These are phyloP conservation scores for Huntiella savannae DNA, from an alignment of 2,329 filamentous ascomycete genomes.

Conservation along the genomic window DNA sequence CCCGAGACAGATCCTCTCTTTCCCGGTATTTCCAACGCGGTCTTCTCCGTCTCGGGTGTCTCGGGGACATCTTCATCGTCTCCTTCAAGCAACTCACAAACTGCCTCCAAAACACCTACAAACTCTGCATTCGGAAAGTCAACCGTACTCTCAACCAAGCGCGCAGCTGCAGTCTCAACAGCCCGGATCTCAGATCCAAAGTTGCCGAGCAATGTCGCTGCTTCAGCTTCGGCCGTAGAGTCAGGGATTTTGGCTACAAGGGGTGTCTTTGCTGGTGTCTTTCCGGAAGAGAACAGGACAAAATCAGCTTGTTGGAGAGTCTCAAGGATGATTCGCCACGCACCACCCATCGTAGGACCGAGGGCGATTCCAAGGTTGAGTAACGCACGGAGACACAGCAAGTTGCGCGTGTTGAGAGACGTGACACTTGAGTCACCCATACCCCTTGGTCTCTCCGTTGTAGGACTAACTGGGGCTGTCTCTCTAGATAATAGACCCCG, in stretches of 20 bases:
- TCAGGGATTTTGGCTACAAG: slow-evolving; percentile 26
- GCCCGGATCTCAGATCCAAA: slow-evolving; percentile 68
- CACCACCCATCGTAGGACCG: slow-evolving; percentile 64
- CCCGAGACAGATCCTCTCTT: slow-evolving; percentile 19
- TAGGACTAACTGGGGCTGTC: slow-evolving; percentile 39
- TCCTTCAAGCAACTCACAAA: slow-evolving; percentile 48
- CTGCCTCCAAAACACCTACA: slow-evolving; percentile 52
- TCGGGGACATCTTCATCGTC: slow-evolving; percentile 12
- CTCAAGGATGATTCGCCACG: slow-evolving; percentile 83
- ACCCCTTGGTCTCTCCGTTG: slow-evolving; percentile 40
- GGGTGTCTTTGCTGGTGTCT: slow-evolving; percentile 31
- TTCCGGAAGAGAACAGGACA: slow-evolving; percentile 50
- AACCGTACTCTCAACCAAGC: slow-evolving; percentile 77
- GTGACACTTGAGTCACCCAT: slow-evolving; percentile 29
- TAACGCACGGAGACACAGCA: slow-evolving; percentile 74
- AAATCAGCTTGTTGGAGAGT: slow-evolving; percentile 86
- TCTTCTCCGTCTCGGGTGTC: slow-evolving; percentile 1
- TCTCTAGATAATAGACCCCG: slow-evolving; percentile 58
- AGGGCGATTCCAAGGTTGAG: slow-evolving; percentile 92
- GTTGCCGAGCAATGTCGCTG: slow-evolving; percentile 36
- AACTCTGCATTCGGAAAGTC: slow-evolving; percentile 80
- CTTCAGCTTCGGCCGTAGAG: slow-evolving; percentile 30
- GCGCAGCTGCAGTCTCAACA: slow-evolving; percentile 69
- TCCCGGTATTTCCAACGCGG: slow-evolving; percentile 6
- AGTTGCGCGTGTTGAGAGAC: slow-evolving; percentile 67